phyloP scores from a whole-genome alignment of 345 rosid genomes.

The Xanthoceras sorbifolium region DNA sequence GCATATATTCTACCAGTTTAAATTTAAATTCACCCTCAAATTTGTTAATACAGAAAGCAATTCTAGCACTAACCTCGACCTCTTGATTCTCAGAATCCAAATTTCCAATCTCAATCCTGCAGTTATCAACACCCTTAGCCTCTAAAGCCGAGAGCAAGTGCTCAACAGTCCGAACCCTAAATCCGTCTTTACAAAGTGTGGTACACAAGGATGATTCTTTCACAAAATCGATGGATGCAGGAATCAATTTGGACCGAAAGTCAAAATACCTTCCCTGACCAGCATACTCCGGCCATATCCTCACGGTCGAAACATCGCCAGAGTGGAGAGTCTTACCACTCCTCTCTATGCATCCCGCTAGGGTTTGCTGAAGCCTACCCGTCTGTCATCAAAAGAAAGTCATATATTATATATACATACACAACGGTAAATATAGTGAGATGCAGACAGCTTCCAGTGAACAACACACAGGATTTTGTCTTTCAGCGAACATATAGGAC shows the following conservation, averaged over 20 bases:
- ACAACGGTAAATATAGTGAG: neutral
- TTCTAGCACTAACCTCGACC: slow-evolving; percentile 49
- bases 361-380: slow-evolving; percentile 73
- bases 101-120: slow-evolving; percentile 58
- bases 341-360: slow-evolving; percentile 54
- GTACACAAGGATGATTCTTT: slow-evolving; percentile 73
- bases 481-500: too few species aligned
- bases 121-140: slow-evolving; percentile 74
- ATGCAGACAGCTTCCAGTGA: too few species aligned
- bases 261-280: slow-evolving; percentile 73
- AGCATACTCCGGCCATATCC: slow-evolving; percentile 61
- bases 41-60: neutral
- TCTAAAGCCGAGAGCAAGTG: slow-evolving; percentile 92
- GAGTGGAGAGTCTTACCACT: slow-evolving; percentile 67
- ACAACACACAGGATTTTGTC: too few species aligned
- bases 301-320: slow-evolving; percentile 64
- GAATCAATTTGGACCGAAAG: slow-evolving; percentile 47
- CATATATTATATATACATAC: neutral
- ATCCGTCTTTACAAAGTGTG: slow-evolving; percentile 56
- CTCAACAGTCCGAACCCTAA: slow-evolving; percentile 68
- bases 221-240: slow-evolving; percentile 63
- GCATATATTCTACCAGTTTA: neutral
- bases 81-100: slow-evolving; percentile 36
- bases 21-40: neutral
- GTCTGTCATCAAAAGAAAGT: slow-evolving; percentile 39